Percentiles rank a stretch among this genome's conserved stretches.
These are phyloP conservation scores for Haplosporangium gracile DNA, from an alignment of 192 early-diverging fungal species.

Conservation along the genomic window DNA sequence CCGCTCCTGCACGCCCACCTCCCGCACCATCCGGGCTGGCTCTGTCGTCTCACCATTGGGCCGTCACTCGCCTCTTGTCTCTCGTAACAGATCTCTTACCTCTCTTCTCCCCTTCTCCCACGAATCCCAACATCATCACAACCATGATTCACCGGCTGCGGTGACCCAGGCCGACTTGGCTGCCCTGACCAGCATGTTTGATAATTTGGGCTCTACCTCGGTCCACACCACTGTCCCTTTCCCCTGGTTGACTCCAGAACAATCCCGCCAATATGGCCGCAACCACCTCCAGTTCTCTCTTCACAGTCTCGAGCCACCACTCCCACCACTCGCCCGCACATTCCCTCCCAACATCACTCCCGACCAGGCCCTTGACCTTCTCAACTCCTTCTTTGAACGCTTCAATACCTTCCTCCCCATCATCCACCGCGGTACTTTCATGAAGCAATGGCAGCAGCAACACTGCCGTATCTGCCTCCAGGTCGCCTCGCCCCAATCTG, in stretches of 20 bases:
- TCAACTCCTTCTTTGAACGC: slow-evolving; percentile 44
- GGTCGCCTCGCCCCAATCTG: background rate
- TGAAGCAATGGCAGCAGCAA: slow-evolving; percentile 52
- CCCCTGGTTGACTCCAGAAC: slow-evolving; percentile 54
- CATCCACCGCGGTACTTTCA: slow-evolving; percentile 39
- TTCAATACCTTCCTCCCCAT: slow-evolving; percentile 45
- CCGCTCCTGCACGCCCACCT: slow-evolving; percentile 26
- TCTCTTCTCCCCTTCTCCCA: slow-evolving; percentile 50
- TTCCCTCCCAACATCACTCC: slow-evolving; percentile 27
- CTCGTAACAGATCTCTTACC: slow-evolving; percentile 53
- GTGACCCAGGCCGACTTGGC: slow-evolving; percentile 31
- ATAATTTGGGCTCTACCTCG: slow-evolving; percentile 49
- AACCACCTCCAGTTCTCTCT: slow-evolving; percentile 54
- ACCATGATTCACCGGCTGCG: slow-evolving; percentile 4
- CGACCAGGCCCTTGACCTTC: slow-evolving; percentile 24
- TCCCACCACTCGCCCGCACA: slow-evolving; percentile 34
- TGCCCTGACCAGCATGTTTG: slow-evolving; percentile 47
- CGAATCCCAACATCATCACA: slow-evolving; percentile 16
- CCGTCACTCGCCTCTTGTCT: slow-evolving; percentile 48
- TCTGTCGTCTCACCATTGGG: slow-evolving; percentile 47
- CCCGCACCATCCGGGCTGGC: slow-evolving; percentile 40
- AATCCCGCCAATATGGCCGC: slow-evolving; percentile 52
- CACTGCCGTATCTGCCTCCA: slow-evolving; percentile 28
- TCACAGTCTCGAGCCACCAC: slow-evolving; percentile 40
- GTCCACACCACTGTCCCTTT: slow-evolving; percentile 53